Evolutionary conservation across 768 basidiomycete species (phyloP), one percentile per base, ranked within the genome.

Genomic region (Cantharellus anzutake): DNA sequence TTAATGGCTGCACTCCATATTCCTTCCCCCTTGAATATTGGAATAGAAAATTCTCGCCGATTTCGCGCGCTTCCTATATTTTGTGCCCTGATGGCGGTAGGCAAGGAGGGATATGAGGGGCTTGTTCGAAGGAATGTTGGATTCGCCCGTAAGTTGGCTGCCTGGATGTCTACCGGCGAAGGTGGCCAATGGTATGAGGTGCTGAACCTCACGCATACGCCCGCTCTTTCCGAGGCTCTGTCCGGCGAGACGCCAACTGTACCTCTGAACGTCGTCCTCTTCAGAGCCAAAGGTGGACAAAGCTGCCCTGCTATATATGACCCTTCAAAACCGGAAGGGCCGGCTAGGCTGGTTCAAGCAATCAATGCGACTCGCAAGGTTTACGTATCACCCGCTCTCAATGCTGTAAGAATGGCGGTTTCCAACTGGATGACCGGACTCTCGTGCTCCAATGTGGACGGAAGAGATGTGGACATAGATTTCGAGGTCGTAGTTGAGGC

Each of bases 11-110:
- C 35, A 7, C 7, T 37, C 11, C 11, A 11, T 37, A 55, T 74
- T 5, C 68, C 70, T 0, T 68, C 66, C 29, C 73, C 74, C 1
- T 65, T 74, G 29, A 72, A 73, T 62, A 64, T 69, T 40, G 65
- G 66, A 41, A 67, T 75, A 51, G 74, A 76, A 60, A 76, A 75
- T 63, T 72, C 71, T 2, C 64, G 73, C 5, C 65, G 74, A 5
- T 74, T 75, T 64, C 66, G 73, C 4, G 72, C 71, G 0, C 65
- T 76, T 11, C 72, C 73, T 0, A 56, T 76, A 7, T 70, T 70
- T 61, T 69, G 72, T 2, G 68, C 70, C 29, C 65, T 76, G 16
- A 48, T 74, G 38, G 67, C 67, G 38, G 65, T 71, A 11, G 74
- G 74, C 5, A 63, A 64, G 50, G 62, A 68, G 5, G 74, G 74